phyloP scores from a whole-genome alignment of 306 rosid genomes.

The Casuarina cunninghamiana region DNA sequence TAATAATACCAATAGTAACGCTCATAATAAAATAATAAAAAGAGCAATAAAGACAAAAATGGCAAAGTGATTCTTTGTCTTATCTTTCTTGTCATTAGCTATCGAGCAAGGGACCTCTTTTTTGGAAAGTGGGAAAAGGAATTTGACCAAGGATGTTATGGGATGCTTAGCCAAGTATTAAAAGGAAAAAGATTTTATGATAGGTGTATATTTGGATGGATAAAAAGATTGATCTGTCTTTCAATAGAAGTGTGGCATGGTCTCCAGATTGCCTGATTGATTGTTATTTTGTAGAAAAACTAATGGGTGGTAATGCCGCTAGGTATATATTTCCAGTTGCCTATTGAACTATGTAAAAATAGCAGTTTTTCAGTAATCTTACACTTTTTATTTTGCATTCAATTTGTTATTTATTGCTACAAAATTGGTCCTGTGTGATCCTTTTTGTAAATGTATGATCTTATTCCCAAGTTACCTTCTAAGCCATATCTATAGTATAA shows the following conservation, averaged over 20 bases:
- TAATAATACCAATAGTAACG: not conserved
- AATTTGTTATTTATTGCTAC: conserved; percentile 18
- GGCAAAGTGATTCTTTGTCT: not conserved
- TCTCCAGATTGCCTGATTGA: not conserved
- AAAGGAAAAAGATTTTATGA: not conserved
- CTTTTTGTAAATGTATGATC: conserved; percentile 31
- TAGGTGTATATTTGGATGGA: not conserved
- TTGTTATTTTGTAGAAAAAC: not conserved
- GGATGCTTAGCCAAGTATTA: not conserved
- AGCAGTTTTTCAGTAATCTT: conserved; percentile 8
- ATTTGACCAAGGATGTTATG: not conserved
- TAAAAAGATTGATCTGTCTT: not conserved
- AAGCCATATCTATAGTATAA: conserved; percentile 59
- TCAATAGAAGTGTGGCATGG: not conserved
- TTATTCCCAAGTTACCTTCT: conserved; percentile 52
- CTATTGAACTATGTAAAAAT: not conserved
- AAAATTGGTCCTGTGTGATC: conserved; percentile 29
- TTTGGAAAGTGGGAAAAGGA: not conserved
- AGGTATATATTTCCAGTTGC: not conserved
- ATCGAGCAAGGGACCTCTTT: not conserved
- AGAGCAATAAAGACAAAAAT: not conserved
- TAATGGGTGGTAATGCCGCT: not conserved
- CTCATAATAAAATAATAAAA: not conserved
- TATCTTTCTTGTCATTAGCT: not conserved
- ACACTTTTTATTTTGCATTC: conserved; percentile 11